Percentiles rank a stretch among this genome's conserved stretches.
Evolutionary conservation across 179 eudicot species (phyloP).

Genomic region (Silene noctiflora): DNA sequence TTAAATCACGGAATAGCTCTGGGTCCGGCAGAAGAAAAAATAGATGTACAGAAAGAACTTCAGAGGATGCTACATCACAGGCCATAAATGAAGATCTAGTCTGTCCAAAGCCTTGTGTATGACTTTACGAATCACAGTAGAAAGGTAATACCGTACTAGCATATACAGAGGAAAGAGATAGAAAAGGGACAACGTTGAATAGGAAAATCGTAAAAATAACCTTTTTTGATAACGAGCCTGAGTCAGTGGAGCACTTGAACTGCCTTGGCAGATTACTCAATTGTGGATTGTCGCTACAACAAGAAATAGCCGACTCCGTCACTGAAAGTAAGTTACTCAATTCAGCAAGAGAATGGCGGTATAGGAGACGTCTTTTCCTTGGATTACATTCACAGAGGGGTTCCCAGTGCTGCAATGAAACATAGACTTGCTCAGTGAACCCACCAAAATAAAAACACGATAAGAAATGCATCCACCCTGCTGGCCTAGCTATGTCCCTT

Average conservation of each 20-base stretch:
- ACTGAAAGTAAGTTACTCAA: slow-evolving; percentile 49
- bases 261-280: slow-evolving; percentile 36
- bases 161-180: neutral
- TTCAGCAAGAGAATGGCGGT: slow-evolving; percentile 84
- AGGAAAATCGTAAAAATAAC: slow-evolving; percentile 29
- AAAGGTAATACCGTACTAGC: neutral
- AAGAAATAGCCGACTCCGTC: slow-evolving; percentile 33
- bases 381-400: slow-evolving; percentile 94
- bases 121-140: no score
- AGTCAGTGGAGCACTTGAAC: slow-evolving; percentile 35
- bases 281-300: slow-evolving; percentile 30
- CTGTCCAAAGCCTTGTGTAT: neutral
- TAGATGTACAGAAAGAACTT: neutral
- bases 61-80: neutral
- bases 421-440: neutral
- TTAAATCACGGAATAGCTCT: neutral
- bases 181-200: neutral
- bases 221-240: slow-evolving; percentile 67
- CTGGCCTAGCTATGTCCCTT: neutral
- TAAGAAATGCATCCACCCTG: neutral
- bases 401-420: slow-evolving; percentile 84
- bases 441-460: neutral
- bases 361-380: slow-evolving; percentile 59
- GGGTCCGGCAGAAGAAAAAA: neutral
- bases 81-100: neutral